Evolutionary conservation across 805 yeast genomes (phyloP).

Genomic region (Kregervanrija delftensis): DNA sequence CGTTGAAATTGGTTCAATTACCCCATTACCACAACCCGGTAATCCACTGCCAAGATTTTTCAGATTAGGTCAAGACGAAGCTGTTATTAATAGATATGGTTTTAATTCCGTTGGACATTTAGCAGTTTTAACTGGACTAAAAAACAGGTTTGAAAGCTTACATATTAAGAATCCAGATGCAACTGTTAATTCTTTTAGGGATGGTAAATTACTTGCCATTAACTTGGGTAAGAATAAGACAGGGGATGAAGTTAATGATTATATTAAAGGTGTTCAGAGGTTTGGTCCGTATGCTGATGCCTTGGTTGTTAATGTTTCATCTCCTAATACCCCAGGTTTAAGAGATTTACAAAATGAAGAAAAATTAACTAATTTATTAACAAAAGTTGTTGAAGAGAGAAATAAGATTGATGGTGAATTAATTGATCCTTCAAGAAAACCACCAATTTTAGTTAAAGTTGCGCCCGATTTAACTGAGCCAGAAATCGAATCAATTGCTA

Average conservation of each 20-base stretch:
- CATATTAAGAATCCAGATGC: constrained; percentile 20
- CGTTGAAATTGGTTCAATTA: constrained; percentile 89
- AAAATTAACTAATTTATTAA: constrained; percentile 61
- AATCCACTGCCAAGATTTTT: constrained; percentile 92
- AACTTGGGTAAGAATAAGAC: constrained; percentile 89
- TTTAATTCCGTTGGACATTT: constrained; percentile 89
- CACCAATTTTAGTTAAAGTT: constrained; percentile 83
- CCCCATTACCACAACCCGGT: constrained; percentile 91
- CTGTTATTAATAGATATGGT: constrained; percentile 92
- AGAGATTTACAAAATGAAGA: constrained; percentile 77
- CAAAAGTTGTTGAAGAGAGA: constrained; percentile 65
- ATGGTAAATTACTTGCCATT: constrained; percentile 64
- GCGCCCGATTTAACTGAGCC: constrained; percentile 87
- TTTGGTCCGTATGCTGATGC: constrained; percentile 86
- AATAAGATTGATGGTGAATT: constrained; percentile 37
- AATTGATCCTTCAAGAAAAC: constrained; percentile 36
- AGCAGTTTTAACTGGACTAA: constrained; percentile 60
- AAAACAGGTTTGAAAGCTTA: constrained; percentile 49
- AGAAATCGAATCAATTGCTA: constrained; percentile 78
- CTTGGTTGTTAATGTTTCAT: constrained; percentile 83
- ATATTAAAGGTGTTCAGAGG: constrained; percentile 72
- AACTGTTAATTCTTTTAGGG: constrained; percentile 39
- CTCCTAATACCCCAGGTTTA: constrained; percentile 95
- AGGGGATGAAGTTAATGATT: constrained; percentile 87
- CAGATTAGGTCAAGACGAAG: constrained; percentile 76